A percentile compares a stretch with the other conserved stretches of the same genome.
phyloP scores from a whole-genome alignment of 2,329 filamentous ascomycete species.

The Trichoderma lentiforme region DNA sequence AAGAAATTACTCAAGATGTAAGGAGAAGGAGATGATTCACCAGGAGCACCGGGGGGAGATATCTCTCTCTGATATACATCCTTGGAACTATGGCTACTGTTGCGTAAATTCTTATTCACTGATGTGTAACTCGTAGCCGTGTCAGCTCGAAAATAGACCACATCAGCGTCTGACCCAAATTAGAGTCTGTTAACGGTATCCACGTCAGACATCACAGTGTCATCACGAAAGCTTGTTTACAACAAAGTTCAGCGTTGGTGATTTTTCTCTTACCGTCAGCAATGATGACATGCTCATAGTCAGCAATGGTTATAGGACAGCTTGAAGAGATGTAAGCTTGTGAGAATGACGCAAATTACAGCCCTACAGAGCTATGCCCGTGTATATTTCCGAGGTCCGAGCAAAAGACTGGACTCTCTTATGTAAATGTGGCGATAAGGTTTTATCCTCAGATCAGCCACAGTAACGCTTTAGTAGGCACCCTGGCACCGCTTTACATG shows the following conservation, averaged over 20 bases:
- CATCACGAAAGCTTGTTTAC: neutral
- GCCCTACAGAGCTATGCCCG: neutral
- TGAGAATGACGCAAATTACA: neutral
- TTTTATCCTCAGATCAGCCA: neutral
- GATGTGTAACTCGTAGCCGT: neutral
- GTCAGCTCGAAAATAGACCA: neutral
- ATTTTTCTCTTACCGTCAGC: neutral
- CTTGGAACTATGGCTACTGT: neutral
- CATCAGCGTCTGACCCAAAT: neutral
- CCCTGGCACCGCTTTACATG: neutral
- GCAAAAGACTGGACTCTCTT: neutral
- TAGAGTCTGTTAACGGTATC: neutral
- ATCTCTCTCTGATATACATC: neutral
- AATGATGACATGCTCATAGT: neutral
- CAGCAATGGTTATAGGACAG: neutral
- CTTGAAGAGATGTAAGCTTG: neutral
- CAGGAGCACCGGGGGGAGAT: neutral
- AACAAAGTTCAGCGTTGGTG: neutral
- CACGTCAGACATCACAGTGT: neutral
- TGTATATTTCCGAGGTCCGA: neutral
- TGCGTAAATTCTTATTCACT: neutral
- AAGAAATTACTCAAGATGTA: neutral
- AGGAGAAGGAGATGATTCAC: neutral
- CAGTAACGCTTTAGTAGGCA: neutral
- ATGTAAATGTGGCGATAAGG: neutral